Base-by-base conservation (phyloP, 1,139 yeast genomes). In the Yamadazyma jaroonii region DNA sequence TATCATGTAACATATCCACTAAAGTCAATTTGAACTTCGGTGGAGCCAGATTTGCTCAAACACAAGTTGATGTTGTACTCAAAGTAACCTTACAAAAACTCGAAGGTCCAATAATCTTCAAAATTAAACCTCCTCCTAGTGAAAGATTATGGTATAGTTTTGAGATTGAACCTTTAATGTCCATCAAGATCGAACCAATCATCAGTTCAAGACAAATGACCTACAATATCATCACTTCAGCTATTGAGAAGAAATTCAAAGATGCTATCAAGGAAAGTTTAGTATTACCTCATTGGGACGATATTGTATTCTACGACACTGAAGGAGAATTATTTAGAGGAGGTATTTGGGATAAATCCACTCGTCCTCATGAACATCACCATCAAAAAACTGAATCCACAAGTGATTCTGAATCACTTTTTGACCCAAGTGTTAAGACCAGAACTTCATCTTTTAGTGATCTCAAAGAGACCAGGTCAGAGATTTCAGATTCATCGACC, bases 71-170 rank as follows among this genome's bases (percentile, higher is more conserved):
- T 36, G 63, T 92, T 26, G 72, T 84, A 12, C 64, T 92, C 38
- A 78, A 86, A n/a, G 80, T 89, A 0, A 79, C 84, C 0, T 61
- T 89, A 31, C 76, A 76, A 37, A 78, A 73, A 48, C 51, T 92
- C 4, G 81, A 83, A 39, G 98, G 98, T 0, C 84, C 87, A 2
- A 47, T 90, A 45, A 57, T 84, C 1, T 54, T 90, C 22, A 68
- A 76, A 37, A 59, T 90, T 30, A 92, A 92, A 54, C 88, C 95
- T 0, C 95, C 96, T 1, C 97, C 98, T 10, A 81, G 96, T 3
- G 82, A 81, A 42, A 72, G 97, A 49, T 53, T 92, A 1, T 92
- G 98, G 98, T 92, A 88, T 54, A 79, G 88, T 2, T 92, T 89
- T 58, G 88, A 82, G 47, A 61, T 72, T 6, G 88, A 84, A 72